Conservation (phyloP, 2,329 filamentous ascomycete genomes). For the Sarocladiaceae sp. region DNA sequence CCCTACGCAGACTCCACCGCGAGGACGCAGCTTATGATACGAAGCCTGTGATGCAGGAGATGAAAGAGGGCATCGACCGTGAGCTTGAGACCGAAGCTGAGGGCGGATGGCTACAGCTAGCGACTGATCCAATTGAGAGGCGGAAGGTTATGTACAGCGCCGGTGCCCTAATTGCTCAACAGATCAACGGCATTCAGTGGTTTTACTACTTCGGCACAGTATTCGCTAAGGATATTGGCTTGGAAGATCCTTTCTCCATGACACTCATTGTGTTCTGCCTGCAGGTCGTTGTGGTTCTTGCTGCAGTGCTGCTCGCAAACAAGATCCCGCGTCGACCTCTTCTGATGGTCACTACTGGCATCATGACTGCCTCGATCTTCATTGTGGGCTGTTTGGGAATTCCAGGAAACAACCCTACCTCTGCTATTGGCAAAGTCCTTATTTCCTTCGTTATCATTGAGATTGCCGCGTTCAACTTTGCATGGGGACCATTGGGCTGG, state of each 20-base stretch:
- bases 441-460: slow-evolving; percentile 37
- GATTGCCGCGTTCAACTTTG: slow-evolving; percentile 41
- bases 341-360: slow-evolving; percentile 31
- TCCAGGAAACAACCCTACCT: slow-evolving; percentile 20
- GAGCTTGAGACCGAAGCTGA: slow-evolving; percentile 23
- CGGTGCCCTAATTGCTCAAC: slow-evolving; percentile 40
- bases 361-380: slow-evolving; percentile 36
- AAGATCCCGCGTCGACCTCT: slow-evolving; percentile 33
- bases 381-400: slow-evolving; percentile 37
- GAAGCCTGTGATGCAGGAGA: slow-evolving; percentile 30
- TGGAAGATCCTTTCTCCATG: slow-evolving; percentile 36
- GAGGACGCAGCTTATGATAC: slow-evolving; percentile 33
- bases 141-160: slow-evolving; percentile 40
- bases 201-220: slow-evolving; percentile 40
- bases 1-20: slow-evolving; percentile 38
- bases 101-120: slow-evolving; percentile 33
- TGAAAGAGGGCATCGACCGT: slow-evolving; percentile 38
- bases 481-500: slow-evolving; percentile 35
- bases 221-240: slow-evolving; percentile 37
- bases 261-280: slow-evolving; percentile 37
- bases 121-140: slow-evolving; percentile 40
- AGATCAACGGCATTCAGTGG: slow-evolving; percentile 45
- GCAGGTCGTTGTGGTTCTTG: slow-evolving; percentile 36
- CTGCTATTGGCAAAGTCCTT: slow-evolving; percentile 31
- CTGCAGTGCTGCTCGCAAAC: slow-evolving; percentile 35